Evolutionary conservation across 306 rosid genomes (phyloP), one percentile per base, ranked within the genome.

Genomic region (Inga oerstediana): DNA sequence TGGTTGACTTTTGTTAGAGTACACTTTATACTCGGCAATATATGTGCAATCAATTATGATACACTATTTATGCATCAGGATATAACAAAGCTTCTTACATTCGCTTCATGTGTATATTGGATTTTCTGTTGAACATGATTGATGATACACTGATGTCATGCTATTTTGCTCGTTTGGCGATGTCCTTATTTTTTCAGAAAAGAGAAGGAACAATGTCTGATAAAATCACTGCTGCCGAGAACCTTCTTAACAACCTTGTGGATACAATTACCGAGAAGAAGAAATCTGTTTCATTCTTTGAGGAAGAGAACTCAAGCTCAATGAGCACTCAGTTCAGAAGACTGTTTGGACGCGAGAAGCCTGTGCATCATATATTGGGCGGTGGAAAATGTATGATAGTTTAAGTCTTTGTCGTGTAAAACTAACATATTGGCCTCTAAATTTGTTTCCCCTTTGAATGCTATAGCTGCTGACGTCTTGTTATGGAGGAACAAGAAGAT

Each of bases 401-500:
- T 80, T 73, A 72, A 54, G 64, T 46, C 27, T 27, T 68, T 64
- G 66, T 76, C 69, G n/a, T 61, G 71, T 75, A 58, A 79, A 71
- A 65, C 46, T 87, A 73, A n/a, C 32, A 32, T 70, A 65, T 81
- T 72, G 64, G 20, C 68, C 64, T 77, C n/a, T 48, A 16, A 80
- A 45, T 80, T 54, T 73, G 41, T 65, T 66, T 59, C 44, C 17
- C 65, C 68, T 39, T 51, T 72, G 79, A 88, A 79, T 81, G 54
- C 16, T 72, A 44, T 68, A 95, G 98, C 95, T 84, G 98, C 98
- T 79, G 98, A 95, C 86, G 89, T 91, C 74, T 68, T 95, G 90
- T 82, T 95, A 85, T 95, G 97, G 98, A 92, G 97, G 91, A 93
- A 95, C 94, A 95, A 95, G 91, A 95, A 92, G 84, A 93, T 93